phyloP scores from a whole-genome alignment of 495 filamentous ascomycete genomes.

The Penicillium antarcticum region DNA sequence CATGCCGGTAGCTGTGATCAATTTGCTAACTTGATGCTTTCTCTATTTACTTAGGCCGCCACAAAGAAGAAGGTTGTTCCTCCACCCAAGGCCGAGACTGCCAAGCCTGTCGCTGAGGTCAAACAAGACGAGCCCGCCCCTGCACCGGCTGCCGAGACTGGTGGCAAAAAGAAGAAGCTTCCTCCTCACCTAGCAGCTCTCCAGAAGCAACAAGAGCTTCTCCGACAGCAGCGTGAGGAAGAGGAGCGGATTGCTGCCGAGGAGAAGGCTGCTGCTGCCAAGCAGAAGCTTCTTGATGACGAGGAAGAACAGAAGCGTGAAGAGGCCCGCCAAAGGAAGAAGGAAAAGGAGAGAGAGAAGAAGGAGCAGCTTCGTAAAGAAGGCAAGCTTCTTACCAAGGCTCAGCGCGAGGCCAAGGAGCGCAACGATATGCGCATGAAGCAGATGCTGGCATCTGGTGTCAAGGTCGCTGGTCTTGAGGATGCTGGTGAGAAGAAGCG shows the following conservation, averaged over 20 bases:
- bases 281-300: slow-evolving; percentile 60
- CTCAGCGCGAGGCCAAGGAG: slow-evolving; percentile 83
- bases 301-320: slow-evolving; percentile 75
- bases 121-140: slow-evolving; percentile 31
- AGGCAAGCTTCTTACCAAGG: slow-evolving; percentile 92
- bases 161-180: slow-evolving; percentile 90
- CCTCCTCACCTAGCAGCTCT: slow-evolving; percentile 74
- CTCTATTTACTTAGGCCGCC: slow-evolving; percentile 50
- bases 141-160: slow-evolving; percentile 44
- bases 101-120: slow-evolving; percentile 43
- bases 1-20: not conserved
- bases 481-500: slow-evolving; percentile 67
- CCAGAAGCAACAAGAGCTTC: slow-evolving; percentile 88
- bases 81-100: slow-evolving; percentile 27
- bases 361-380: slow-evolving; percentile 94
- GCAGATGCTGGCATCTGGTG: slow-evolving; percentile 89
- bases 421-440: slow-evolving; percentile 81
- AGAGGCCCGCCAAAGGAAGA: slow-evolving; percentile 73
- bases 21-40: slow-evolving; percentile 1
- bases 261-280: slow-evolving; percentile 69
- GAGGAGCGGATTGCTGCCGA: slow-evolving; percentile 64
- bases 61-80: slow-evolving; percentile 55
- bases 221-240: slow-evolving; percentile 73
- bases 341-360: slow-evolving; percentile 93
- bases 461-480: slow-evolving; percentile 71